Conservation (phyloP, 2,329 filamentous ascomycete species). For the Fusarium azukiicola region DNA sequence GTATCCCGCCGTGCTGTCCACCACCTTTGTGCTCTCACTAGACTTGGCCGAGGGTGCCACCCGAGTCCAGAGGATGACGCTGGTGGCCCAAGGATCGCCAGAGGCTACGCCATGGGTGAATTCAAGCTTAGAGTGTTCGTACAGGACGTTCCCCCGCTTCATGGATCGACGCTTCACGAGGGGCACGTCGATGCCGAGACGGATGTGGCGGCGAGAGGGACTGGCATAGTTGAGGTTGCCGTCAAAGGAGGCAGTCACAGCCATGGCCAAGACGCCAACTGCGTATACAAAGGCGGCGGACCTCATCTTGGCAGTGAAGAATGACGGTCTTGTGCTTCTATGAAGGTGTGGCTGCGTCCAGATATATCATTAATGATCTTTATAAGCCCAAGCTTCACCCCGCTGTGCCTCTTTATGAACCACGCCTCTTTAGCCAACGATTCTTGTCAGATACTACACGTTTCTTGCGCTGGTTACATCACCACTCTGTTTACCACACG, state of each 20-base stretch:
- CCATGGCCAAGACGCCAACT: constrained; percentile 27
- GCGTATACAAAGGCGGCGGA: constrained; percentile 14
- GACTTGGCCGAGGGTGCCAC: constrained; percentile 69
- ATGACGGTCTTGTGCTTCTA: neutral
- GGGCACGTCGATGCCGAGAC: constrained; percentile 82
- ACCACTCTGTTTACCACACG: constrained; percentile 16
- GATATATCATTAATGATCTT: constrained; percentile 1
- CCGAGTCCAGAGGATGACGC: constrained; percentile 77
- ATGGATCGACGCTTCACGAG: constrained; percentile 42
- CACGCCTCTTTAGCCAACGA: constrained; percentile 31
- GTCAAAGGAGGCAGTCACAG: constrained; percentile 41
- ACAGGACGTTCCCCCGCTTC: constrained; percentile 34
- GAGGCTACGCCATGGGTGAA: constrained; percentile 83
- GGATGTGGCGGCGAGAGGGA: constrained; percentile 82
- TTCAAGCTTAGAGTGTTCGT: constrained; percentile 64
- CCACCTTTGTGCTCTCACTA: constrained; percentile 62
- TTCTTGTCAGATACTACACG: constrained; percentile 31
- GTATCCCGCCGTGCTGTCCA: constrained; percentile 64
- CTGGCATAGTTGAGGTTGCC: constrained; percentile 84
- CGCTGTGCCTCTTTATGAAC: constrained; percentile 7
- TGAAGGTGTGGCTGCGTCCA: neutral
- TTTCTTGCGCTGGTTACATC: constrained; percentile 36
- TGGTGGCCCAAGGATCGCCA: constrained; percentile 75
- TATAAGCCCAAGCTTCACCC: constrained; percentile 26
- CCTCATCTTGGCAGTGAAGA: constrained; percentile 31